Conservation (phyloP, 768 basidiomycete genomes). For the Mycena albidolilacea region DNA sequence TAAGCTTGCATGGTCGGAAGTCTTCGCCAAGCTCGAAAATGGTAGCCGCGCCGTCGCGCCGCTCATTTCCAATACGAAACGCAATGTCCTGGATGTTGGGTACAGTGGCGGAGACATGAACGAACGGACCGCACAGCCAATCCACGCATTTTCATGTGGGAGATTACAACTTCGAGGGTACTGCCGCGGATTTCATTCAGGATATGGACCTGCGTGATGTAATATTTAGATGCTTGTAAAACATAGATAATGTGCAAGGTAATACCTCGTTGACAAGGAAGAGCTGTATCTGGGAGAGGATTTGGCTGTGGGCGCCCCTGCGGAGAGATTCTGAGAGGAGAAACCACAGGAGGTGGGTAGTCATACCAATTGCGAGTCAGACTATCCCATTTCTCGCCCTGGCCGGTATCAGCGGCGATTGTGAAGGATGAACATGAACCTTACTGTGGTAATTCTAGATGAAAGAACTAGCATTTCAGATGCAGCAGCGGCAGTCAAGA, state of each 20-base stretch:
- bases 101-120: conserved; percentile 93
- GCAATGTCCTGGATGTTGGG: conserved; percentile 95
- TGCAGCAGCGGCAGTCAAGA: conserved; percentile 2
- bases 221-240: not conserved
- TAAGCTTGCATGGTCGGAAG: conserved; percentile 89
- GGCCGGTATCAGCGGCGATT: conserved; percentile 14
- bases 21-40: conserved; percentile 95
- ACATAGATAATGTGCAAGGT: conserved; percentile 1
- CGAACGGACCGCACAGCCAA: conserved; percentile 81
- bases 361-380: conserved; percentile 87
- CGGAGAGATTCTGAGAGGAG: conserved; percentile 11
- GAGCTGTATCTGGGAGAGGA: conserved; percentile 80
- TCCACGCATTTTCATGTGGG: conserved; percentile 89
- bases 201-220: conserved; percentile 82
- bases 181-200: conserved; percentile 93
- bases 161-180: conserved; percentile 92
- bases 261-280: conserved; percentile 93
- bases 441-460: conserved; percentile 83
- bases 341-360: not conserved
- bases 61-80: conserved; percentile 79
- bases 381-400: conserved; percentile 98
- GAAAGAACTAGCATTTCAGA: conserved; percentile 21
- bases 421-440: conserved; percentile 27
- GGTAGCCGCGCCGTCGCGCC: conserved; percentile 62
- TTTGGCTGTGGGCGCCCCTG: conserved; percentile 75